These are phyloP conservation scores for Chalciporus pseudorubinellus DNA, from an alignment of 768 basidiomycete genomes.

Conservation along the genomic window DNA sequence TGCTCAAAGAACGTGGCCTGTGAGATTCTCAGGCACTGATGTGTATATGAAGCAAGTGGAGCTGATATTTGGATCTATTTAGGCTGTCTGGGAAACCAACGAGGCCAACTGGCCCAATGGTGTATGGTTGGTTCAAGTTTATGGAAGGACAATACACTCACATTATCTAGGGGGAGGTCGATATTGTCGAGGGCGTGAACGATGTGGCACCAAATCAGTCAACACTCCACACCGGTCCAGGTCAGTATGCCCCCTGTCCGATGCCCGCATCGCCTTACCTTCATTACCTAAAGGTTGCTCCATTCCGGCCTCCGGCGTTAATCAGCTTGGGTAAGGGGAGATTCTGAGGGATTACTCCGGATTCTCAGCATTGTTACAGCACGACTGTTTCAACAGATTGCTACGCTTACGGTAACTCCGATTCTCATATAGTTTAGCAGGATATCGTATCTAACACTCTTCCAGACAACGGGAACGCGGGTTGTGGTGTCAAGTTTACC, in stretches of 20 bases:
- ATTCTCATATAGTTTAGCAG: neutral
- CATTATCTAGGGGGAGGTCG: constrained; percentile 27
- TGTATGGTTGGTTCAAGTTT: constrained; percentile 12
- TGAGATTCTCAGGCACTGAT: constrained; percentile 8
- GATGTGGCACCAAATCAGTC: constrained; percentile 48
- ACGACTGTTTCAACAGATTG: constrained; percentile 23
- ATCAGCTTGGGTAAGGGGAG: constrained; percentile 25
- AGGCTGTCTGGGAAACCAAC: constrained; percentile 31
- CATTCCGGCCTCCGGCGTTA: constrained; percentile 22
- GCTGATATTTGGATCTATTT: constrained; percentile 7
- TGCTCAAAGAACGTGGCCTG: constrained; percentile 36
- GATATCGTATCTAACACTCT: neutral
- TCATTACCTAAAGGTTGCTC: constrained; percentile 19
- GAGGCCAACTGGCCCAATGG: constrained; percentile 25
- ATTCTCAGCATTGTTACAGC: constrained; percentile 10
- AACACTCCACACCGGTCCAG: constrained; percentile 55
- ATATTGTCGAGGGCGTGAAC: constrained; percentile 46
- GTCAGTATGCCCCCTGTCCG: constrained; percentile 24
- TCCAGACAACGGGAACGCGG: constrained; percentile 31
- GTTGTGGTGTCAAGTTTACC: constrained; percentile 35
- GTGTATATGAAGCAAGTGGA: constrained; percentile 6
- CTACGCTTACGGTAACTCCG: constrained; percentile 18
- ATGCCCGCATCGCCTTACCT: neutral
- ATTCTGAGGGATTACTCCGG: neutral
- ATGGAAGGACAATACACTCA: neutral